Conservation (phyloP, 1,284 basidiomycete species). For the Sanguinoderma infundibulare region DNA sequence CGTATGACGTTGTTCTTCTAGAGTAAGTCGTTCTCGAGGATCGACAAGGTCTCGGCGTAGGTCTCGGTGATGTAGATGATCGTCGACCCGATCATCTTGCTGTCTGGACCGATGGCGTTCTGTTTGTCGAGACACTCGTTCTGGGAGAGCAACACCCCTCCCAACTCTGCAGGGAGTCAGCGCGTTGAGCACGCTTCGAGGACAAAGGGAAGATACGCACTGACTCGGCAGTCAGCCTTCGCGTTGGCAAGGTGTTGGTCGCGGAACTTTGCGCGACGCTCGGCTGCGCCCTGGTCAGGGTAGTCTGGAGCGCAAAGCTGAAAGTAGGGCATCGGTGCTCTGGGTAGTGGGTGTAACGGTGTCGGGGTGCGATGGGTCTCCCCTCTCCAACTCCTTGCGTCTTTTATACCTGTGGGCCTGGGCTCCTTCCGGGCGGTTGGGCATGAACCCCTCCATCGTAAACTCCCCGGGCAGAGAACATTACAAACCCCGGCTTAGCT, state of each 20-base stretch:
- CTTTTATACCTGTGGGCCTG: not conserved
- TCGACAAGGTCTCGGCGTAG: slow-evolving; percentile 31
- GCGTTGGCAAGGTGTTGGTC: slow-evolving; percentile 33
- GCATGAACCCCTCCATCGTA: too few relatives aligned
- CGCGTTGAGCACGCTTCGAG: not conserved
- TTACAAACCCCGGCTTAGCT: too few relatives aligned
- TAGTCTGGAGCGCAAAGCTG: slow-evolving; percentile 42
- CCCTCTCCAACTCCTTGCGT: too few relatives aligned
- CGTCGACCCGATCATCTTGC: slow-evolving; percentile 35
- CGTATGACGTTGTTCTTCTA: slow-evolving; percentile 31
- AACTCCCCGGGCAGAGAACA: too few relatives aligned
- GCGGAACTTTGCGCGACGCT: slow-evolving; percentile 36
- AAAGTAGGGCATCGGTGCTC: slow-evolving; percentile 29
- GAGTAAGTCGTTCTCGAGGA: slow-evolving; percentile 32
- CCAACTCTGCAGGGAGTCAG: slow-evolving; percentile 26
- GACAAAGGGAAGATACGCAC: slow-evolving; percentile 20
- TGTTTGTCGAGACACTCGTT: slow-evolving; percentile 31
- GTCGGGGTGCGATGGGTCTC: not conserved
- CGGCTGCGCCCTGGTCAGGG: slow-evolving; percentile 33
- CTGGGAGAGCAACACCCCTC: slow-evolving; percentile 34
- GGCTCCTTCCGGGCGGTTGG: too few relatives aligned
- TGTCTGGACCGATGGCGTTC: slow-evolving; percentile 21
- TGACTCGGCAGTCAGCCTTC: slow-evolving; percentile 24
- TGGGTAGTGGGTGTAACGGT: too few relatives aligned
- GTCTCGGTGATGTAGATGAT: slow-evolving; percentile 32